Evolutionary conservation across 768 basidiomycete genomes (phyloP), one percentile per base, ranked within the genome.

Genomic region (Coprinopsis sp.): DNA sequence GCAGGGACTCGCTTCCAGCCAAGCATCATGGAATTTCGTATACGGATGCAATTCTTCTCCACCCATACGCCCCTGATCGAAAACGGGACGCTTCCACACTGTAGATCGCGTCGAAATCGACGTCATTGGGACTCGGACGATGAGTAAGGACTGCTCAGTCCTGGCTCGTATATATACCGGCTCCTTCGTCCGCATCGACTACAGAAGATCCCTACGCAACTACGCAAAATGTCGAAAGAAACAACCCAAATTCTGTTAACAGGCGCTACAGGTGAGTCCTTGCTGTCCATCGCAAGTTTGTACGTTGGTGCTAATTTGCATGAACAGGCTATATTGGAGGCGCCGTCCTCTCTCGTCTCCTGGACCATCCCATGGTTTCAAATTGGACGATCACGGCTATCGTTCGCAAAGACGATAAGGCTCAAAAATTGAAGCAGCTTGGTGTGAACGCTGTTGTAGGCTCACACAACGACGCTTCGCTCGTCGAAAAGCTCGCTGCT

Each of bases 271-370:
- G 72, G 73, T 68, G 49, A 30, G 58, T 25, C 18, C 6, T 24
- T 40, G 25, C 22, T 24, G 3, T 10, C 19, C 13, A 29, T 46
- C 24, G 24, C 21, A 13, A 2, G 12, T 12, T 25, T 24, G 22
- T 18, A n/a, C 16, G 12, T 16, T 45, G 46, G 7, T 50, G 33
- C 18, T 18, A 22, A 13, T 43, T 37, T 1, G 37, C 37, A 14
- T 34, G 27, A 24, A 28, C 29, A 60, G 76, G 77, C 28, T 78
- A 77, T 54, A 70, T 79, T 40, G 78, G 77, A 6, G 76, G 77
- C 25, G 53, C 72, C 14, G 61, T 77, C 16, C 64, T 77, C 11
- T 47, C 56, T 8, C 70, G 66, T 24, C 64, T 79, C 28, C 58
- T 79, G 6, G 52, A 53, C 4, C 70, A 70, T 37, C 63, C 67